A percentile compares a stretch with the other conserved stretches of the same genome.
phyloP scores from a whole-genome alignment of 2,329 filamentous ascomycete species.

The Scorias spongiosa region DNA sequence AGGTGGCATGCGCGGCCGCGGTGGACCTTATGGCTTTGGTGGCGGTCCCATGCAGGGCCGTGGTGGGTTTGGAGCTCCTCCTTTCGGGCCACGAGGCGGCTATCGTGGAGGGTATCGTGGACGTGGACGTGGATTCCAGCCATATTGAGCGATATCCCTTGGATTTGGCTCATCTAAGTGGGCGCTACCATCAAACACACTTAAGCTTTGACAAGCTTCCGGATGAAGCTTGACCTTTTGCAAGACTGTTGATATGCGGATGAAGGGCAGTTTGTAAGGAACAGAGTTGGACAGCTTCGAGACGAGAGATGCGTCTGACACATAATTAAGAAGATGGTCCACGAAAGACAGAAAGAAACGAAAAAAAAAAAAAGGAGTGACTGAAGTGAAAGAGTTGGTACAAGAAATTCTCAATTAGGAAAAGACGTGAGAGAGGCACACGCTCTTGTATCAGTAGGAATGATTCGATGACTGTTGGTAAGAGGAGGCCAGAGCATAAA shows the following conservation, averaged over 20 bases:
- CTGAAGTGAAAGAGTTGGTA: neutral
- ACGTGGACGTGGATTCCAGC: neutral
- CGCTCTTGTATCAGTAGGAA: neutral
- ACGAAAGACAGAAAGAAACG: too few species aligned
- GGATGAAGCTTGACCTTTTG: too few species aligned
- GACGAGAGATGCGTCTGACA: too few species aligned
- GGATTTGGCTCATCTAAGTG: too few species aligned
- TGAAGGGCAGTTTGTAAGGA: too few species aligned
- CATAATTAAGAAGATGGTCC: too few species aligned
- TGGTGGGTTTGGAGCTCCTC: slow-evolving; percentile 5
- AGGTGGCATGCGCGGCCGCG: slow-evolving; percentile 32
- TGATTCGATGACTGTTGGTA: slow-evolving; percentile 1
- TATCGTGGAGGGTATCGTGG: slow-evolving; percentile 21
- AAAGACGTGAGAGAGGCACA: neutral
- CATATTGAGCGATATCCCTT: neutral
- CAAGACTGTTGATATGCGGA: too few species aligned
- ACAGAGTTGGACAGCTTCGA: too few species aligned
- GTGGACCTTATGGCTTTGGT: slow-evolving; percentile 14
- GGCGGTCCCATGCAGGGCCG: slow-evolving; percentile 11
- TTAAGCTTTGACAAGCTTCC: too few species aligned
- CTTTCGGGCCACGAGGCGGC: slow-evolving; percentile 21
- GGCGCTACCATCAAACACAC: too few species aligned
- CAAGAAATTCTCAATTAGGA: neutral
- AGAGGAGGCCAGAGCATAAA: slow-evolving; percentile 1
- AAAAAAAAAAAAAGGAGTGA: too few species aligned